Conservation (phyloP, 192 early-diverging fungal genomes). For the Coemansia sp. region DNA sequence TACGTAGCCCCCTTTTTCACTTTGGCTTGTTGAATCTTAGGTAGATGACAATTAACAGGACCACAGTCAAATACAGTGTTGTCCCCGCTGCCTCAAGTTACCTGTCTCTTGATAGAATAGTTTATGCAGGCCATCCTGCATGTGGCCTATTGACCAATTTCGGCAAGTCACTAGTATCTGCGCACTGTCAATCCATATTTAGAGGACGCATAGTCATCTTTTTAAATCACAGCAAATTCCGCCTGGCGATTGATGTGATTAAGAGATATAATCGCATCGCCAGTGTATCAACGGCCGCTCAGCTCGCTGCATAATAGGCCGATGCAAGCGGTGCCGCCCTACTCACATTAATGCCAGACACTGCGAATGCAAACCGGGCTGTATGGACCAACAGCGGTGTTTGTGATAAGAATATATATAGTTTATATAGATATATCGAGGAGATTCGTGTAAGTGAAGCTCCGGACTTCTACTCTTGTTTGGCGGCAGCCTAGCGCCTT, state of each 20-base stretch:
- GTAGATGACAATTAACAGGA: neutral
- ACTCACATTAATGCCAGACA: neutral
- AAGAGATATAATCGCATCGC: neutral
- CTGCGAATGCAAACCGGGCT: neutral
- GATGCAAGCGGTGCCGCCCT: neutral
- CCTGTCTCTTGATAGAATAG: neutral
- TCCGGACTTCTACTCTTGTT: no score
- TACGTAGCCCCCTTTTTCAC: neutral
- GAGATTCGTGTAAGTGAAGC: no score
- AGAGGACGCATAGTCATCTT: neutral
- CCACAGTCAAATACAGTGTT: neutral
- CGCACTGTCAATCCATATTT: neutral
- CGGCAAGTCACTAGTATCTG: neutral
- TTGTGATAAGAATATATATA: no score
- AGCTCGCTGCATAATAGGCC: neutral
- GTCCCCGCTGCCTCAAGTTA: neutral
- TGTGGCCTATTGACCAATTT: neutral
- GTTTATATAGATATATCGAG: no score
- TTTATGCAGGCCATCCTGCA: no score
- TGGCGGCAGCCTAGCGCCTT: no score
- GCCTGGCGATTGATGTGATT: neutral
- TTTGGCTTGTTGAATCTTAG: neutral
- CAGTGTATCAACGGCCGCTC: neutral
- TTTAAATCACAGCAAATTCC: neutral
- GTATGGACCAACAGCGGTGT: neutral